Evolutionary conservation across 140 eudicot species (phyloP).

Genomic region (Senecio squalidus): DNA sequence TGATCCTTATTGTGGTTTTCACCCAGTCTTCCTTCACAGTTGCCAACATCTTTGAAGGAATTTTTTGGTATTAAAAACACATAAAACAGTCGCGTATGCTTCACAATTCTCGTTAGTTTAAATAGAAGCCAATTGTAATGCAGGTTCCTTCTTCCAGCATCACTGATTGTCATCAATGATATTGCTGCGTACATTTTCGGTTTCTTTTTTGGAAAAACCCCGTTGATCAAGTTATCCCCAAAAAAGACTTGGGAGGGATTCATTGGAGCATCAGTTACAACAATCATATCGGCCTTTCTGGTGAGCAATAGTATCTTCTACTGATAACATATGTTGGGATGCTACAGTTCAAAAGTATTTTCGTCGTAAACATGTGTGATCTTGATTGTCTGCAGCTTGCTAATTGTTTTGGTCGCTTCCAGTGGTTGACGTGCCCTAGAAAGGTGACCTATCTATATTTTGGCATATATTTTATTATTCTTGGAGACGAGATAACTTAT

Average conservation of each 20-base stretch:
- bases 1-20: slow-evolving; percentile 95
- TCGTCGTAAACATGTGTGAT: slow-evolving; percentile 2
- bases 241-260: slow-evolving; percentile 99
- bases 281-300: slow-evolving; percentile 82
- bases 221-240: slow-evolving; percentile 83
- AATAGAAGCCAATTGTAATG: slow-evolving; percentile 18
- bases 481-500: neutral
- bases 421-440: slow-evolving; percentile 95
- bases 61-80: slow-evolving; percentile 66
- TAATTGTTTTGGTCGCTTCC: slow-evolving; percentile 63
- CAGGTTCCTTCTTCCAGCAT: slow-evolving; percentile 99
- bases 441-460: slow-evolving; percentile 40
- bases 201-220: slow-evolving; percentile 91
- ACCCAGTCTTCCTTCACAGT: slow-evolving; percentile 93
- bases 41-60: slow-evolving; percentile 95
- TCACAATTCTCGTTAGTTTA: slow-evolving; percentile 6
- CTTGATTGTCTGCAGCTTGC: slow-evolving; percentile 60
- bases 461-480: neutral
- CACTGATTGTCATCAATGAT: slow-evolving; percentile 87
- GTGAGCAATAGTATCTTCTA: slow-evolving; percentile 31
- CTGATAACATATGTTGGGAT: slow-evolving; percentile 4
- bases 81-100: neutral
- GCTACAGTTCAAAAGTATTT: neutral
- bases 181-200: slow-evolving; percentile 94
- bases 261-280: slow-evolving; percentile 88